Conservation (phyloP, 495 filamentous ascomycete genomes). For the Delitschia confertaspora region DNA sequence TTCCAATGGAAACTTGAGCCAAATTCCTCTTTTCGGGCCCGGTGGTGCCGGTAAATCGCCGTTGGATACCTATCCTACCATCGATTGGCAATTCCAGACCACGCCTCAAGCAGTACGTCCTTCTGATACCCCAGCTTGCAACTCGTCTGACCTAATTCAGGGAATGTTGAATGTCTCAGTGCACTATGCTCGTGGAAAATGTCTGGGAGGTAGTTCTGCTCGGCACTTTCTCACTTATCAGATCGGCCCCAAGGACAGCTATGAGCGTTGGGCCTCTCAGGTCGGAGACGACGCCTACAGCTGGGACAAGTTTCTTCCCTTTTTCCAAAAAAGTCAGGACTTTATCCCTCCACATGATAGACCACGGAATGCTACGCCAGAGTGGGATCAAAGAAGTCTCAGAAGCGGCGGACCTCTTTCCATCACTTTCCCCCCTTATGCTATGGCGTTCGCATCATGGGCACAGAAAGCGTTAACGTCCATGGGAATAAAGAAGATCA, state of each 20-base stretch:
- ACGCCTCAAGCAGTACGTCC: not conserved
- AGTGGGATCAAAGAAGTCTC: constrained; percentile 37
- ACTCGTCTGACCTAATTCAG: not conserved
- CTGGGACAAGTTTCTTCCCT: constrained; percentile 45
- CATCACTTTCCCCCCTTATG: constrained; percentile 45
- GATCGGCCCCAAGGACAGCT: constrained; percentile 35
- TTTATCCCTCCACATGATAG: constrained; percentile 44
- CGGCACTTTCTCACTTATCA: constrained; percentile 27
- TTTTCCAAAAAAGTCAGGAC: constrained; percentile 43
- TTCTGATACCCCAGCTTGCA: not conserved
- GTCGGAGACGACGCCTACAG: constrained; percentile 48
- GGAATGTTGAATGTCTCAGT: constrained; percentile 2
- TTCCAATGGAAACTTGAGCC: constrained; percentile 1
- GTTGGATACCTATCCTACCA: constrained; percentile 10
- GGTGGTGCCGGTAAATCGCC: constrained; percentile 1
- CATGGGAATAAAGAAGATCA: constrained; percentile 1
- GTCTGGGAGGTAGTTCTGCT: constrained; percentile 25
- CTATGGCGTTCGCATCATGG: constrained; percentile 4
- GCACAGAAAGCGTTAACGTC: not conserved
- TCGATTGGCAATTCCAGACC: constrained; percentile 18
- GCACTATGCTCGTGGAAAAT: constrained; percentile 28
- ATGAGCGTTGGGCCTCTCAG: constrained; percentile 45
- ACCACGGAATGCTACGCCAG: constrained; percentile 39
- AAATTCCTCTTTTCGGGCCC: constrained; percentile 4
- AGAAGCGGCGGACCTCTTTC: constrained; percentile 40